phyloP scores from a whole-genome alignment of 1,284 basidiomycete species.

The Cryptococcus amylolentus region DNA sequence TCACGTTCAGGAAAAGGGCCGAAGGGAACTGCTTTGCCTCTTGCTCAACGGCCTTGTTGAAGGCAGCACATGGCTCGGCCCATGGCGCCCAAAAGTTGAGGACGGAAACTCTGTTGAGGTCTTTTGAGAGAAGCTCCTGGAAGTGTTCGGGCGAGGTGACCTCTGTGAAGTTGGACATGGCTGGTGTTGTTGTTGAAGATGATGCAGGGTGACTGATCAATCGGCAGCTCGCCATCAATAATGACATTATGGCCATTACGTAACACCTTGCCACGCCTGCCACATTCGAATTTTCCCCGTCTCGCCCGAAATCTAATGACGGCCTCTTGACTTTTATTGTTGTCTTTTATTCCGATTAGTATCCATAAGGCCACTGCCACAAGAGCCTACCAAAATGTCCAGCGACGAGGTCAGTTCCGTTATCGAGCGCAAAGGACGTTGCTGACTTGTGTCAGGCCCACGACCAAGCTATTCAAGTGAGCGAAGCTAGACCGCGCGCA shows the following conservation, averaged over 20 bases:
- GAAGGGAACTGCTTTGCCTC: constrained; percentile 68
- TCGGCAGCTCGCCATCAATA: no score
- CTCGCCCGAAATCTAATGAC: no score
- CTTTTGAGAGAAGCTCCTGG: constrained; percentile 66
- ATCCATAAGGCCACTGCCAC: background rate
- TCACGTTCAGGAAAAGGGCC: constrained; percentile 70
- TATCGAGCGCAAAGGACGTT: background rate
- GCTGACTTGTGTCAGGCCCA: constrained; percentile 23
- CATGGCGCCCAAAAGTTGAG: constrained; percentile 92
- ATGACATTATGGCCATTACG: background rate
- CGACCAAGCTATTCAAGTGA: constrained; percentile 46
- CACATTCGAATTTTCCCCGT: background rate
- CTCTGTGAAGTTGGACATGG: constrained; percentile 45
- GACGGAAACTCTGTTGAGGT: constrained; percentile 73
- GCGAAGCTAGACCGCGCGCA: background rate
- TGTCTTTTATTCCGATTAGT: background rate
- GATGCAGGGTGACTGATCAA: background rate
- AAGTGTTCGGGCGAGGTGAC: constrained; percentile 69
- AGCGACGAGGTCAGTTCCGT: constrained; percentile 29
- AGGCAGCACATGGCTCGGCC: constrained; percentile 82
- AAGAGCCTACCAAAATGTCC: constrained; percentile 22
- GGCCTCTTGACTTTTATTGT: background rate
- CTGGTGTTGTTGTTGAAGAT: background rate
- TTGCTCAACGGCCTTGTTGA: constrained; percentile 71
- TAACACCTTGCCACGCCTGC: background rate